Conservation (phyloP, 1,284 basidiomycete genomes). For the Ustilago crameri region DNA sequence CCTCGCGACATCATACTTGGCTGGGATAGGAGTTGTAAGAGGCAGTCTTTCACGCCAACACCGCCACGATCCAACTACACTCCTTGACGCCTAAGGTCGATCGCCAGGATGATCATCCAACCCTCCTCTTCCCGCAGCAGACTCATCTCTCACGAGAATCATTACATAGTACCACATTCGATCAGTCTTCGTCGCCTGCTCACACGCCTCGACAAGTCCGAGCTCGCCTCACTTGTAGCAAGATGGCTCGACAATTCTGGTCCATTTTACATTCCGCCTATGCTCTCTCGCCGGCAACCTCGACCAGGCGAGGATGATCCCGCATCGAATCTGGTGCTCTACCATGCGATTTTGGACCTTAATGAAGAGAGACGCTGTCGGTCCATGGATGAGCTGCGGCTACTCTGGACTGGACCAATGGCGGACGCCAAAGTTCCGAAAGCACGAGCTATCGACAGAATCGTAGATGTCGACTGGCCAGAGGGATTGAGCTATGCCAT, state of each 20-base stretch:
- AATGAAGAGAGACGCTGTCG: slow-evolving; percentile 48
- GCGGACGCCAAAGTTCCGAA: slow-evolving; percentile 51
- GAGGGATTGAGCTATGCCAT: slow-evolving; percentile 53
- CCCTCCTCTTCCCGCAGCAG: slow-evolving; percentile 40
- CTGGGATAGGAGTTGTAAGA: no score
- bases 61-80: background rate
- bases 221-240: slow-evolving; percentile 33
- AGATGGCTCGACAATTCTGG: slow-evolving; percentile 38
- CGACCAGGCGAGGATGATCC: slow-evolving; percentile 27
- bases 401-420: slow-evolving; percentile 52
- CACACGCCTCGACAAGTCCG: slow-evolving; percentile 40
- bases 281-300: slow-evolving; percentile 42
- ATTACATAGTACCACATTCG: slow-evolving; percentile 37
- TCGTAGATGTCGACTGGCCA: slow-evolving; percentile 55
- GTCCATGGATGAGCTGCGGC: slow-evolving; percentile 38
- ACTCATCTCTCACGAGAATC: slow-evolving; percentile 34
- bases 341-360: slow-evolving; percentile 45
- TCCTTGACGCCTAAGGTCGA: background rate
- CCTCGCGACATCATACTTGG: background rate
- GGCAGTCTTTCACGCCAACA: background rate
- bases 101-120: slow-evolving; percentile 36
- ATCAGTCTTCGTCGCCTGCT: slow-evolving; percentile 38
- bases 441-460: slow-evolving; percentile 49
- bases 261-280: slow-evolving; percentile 38
- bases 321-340: slow-evolving; percentile 35